Evolutionary conservation across 2,329 filamentous ascomycete genomes (phyloP).

Genomic region (Colletotrichum theobromicola): DNA sequence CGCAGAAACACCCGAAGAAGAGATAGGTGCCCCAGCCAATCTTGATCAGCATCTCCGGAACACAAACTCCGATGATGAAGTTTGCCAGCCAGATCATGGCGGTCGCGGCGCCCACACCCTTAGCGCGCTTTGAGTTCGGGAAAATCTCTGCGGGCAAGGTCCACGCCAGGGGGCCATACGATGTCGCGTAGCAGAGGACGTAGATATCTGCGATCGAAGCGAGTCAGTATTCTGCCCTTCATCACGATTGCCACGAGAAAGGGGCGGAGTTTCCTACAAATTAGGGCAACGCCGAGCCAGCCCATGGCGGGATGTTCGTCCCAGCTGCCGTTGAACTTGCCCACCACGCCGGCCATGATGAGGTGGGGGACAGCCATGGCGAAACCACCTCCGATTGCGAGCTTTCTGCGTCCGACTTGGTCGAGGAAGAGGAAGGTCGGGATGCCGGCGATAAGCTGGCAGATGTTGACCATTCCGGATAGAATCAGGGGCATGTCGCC

Average conservation of each 20-base stretch:
- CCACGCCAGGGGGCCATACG: slow-evolving; percentile 40
- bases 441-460: slow-evolving; percentile 33
- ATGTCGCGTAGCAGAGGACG: slow-evolving; percentile 33
- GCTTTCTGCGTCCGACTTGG: slow-evolving; percentile 31
- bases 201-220: slow-evolving; percentile 27
- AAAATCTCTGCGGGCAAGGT: slow-evolving; percentile 41
- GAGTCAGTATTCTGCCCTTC: neutral
- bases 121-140: slow-evolving; percentile 36
- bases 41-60: slow-evolving; percentile 57
- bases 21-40: slow-evolving; percentile 53
- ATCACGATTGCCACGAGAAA: neutral
- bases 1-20: slow-evolving; percentile 60
- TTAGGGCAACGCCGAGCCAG: neutral
- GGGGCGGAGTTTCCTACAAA: neutral
- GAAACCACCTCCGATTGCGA: slow-evolving; percentile 34
- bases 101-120: slow-evolving; percentile 38
- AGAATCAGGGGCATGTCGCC: slow-evolving; percentile 34
- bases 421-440: slow-evolving; percentile 33
- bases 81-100: slow-evolving; percentile 39
- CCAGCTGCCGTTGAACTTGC: neutral
- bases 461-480: slow-evolving; percentile 38
- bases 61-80: slow-evolving; percentile 52
- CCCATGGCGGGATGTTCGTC: neutral
- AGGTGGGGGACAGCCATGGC: slow-evolving; percentile 24
- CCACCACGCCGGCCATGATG: neutral